These are phyloP conservation scores for Conoideocrella luteorostrata DNA, from an alignment of 2,329 filamentous ascomycete species.

Conservation along the genomic window DNA sequence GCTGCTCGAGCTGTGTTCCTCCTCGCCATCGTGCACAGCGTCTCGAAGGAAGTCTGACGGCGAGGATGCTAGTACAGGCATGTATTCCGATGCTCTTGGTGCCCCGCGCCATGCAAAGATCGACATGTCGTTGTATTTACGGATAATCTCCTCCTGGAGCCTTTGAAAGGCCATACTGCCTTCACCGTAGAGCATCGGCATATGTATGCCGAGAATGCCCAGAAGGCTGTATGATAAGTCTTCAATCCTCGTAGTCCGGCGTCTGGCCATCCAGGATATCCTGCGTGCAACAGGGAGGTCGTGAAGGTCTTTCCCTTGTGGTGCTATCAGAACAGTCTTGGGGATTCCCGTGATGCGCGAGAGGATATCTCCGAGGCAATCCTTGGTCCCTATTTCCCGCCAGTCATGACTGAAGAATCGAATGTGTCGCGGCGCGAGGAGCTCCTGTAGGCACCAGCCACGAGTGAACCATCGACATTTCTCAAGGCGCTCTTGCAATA, in stretches of 20 bases:
- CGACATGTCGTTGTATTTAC: constrained; percentile 13
- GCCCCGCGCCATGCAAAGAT: constrained; percentile 16
- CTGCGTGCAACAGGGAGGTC: constrained; percentile 12
- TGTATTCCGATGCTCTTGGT: not conserved
- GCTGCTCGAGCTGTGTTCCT: not conserved
- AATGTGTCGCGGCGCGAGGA: constrained; percentile 39
- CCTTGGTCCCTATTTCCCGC: constrained; percentile 19
- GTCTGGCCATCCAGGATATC: constrained; percentile 18
- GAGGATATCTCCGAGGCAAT: constrained; percentile 8
- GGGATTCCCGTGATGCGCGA: constrained; percentile 16
- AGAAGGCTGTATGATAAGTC: constrained; percentile 20
- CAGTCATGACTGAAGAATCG: constrained; percentile 24
- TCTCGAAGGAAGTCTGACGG: not conserved
- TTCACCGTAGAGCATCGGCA: constrained; percentile 21
- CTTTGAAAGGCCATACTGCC: constrained; percentile 11
- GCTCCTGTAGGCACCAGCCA: constrained; percentile 61
- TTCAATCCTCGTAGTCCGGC: constrained; percentile 17
- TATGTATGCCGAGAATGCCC: constrained; percentile 19
- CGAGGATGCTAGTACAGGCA: not conserved
- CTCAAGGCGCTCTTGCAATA: constrained; percentile 1
- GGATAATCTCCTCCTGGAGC: constrained; percentile 19
- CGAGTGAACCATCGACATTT: constrained; percentile 27
- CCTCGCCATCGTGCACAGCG: not conserved
- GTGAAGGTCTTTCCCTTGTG: not conserved
- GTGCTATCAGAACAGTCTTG: constrained; percentile 1